Evolutionary conservation across 179 eudicot species (phyloP), one percentile per base, ranked within the genome.

Genomic region (Actinidia arguta): DNA sequence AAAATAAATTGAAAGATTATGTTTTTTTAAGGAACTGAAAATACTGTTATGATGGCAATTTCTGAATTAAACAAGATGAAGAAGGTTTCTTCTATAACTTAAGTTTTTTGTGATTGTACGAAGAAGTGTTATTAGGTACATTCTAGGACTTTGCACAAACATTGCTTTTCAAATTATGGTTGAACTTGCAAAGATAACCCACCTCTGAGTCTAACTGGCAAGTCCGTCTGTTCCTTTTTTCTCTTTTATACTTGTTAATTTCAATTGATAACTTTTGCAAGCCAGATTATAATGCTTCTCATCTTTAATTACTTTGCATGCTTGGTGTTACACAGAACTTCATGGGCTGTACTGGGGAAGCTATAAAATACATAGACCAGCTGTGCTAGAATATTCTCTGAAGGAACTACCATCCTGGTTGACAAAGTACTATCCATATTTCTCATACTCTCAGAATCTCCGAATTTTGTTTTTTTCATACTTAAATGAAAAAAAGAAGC

Each of bases 341-440:
- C 99, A 96, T 90, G 98, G 99, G 73, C 93, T 96, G 66, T 93
- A 93, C 87, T 96, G 98, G 99, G 97, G 98, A 78, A 95, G 98
- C 87, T 91, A 95, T 85, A 90, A 83, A 87, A 87, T 88, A 42
- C 89, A 93, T 80, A 84, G 85, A 61, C 98, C 98, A 4, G 85
- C 85, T 74, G 90, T 91, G 46, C 87, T 95, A 54, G 93, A 91
- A 87, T 87, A 86, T 70, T 95, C 98, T 78, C 89, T 96, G 44
- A 90, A 88, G 86, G 93, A 95, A 84, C 87, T 96, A 61, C 85
- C 95, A 11, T 90, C 98, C 16, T 96, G 98, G 99, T 82, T 91
- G 81, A 88, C 92, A 5, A 89, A 75, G 47, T 22, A 90, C 92
- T 75, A 72, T 91, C 83, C 73, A 91, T 47, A 89, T 94, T 66